Percentiles rank a stretch among this genome's conserved stretches.
phyloP scores from a whole-genome alignment of 2,329 filamentous ascomycete species.

The Trichoderma breve region DNA sequence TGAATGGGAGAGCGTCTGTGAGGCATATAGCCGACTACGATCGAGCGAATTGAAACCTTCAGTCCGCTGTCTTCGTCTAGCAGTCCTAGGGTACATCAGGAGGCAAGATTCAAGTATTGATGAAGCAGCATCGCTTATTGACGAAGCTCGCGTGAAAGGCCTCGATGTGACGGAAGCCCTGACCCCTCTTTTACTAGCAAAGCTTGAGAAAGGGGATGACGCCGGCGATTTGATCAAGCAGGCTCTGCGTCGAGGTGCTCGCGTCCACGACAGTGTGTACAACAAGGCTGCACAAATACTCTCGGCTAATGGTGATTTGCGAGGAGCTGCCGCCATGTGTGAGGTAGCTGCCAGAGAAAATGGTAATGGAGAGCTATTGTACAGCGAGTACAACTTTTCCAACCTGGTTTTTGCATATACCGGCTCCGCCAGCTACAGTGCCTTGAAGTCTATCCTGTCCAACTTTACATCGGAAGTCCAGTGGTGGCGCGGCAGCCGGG shows the following conservation, averaged over 20 bases:
- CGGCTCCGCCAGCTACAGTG: constrained; percentile 32
- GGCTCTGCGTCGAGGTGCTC: constrained; percentile 29
- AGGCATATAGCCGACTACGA: constrained; percentile 40
- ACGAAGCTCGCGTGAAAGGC: constrained; percentile 39
- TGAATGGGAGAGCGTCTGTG: constrained; percentile 34
- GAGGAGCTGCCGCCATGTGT: constrained; percentile 35
- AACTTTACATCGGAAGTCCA: constrained; percentile 32
- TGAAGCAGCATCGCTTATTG: constrained; percentile 41
- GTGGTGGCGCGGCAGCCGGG: constrained; percentile 39
- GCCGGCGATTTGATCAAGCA: constrained; percentile 29
- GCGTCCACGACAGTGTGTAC: constrained; percentile 37
- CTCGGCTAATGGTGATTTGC: constrained; percentile 30
- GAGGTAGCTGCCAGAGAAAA: constrained; percentile 38
- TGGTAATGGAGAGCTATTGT: constrained; percentile 36
- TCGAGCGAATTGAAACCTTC: constrained; percentile 38
- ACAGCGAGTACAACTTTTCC: constrained; percentile 39
- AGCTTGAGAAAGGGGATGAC: constrained; percentile 36
- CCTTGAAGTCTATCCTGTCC: constrained; percentile 32
- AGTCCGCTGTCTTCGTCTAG: constrained; percentile 46
- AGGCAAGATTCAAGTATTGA: constrained; percentile 29
- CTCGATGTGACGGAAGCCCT: constrained; percentile 42
- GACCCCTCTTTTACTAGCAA: constrained; percentile 40
- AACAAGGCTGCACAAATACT: constrained; percentile 37
- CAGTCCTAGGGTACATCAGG: constrained; percentile 44
- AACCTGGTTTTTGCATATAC: constrained; percentile 38